These are phyloP conservation scores for Plenodomus biglobosus DNA, from an alignment of 2,329 filamentous ascomycete genomes.

Conservation along the genomic window DNA sequence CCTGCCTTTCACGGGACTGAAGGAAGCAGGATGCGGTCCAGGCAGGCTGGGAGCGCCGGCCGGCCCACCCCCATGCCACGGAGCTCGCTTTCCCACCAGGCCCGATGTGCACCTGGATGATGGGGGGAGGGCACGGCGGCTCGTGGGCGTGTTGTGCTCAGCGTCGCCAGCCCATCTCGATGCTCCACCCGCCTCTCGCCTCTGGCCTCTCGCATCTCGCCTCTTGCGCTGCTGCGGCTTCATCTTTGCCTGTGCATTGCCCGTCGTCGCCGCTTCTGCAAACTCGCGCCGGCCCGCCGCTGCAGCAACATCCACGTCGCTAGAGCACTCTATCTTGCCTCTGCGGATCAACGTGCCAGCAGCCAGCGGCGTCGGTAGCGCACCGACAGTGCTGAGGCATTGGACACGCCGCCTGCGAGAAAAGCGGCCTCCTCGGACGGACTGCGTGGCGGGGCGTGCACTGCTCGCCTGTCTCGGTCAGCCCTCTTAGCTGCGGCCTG, in stretches of 20 bases:
- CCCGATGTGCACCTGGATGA: slow-evolving; percentile 43
- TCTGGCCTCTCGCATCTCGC: no score
- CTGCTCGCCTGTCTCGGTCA: slow-evolving; percentile 43
- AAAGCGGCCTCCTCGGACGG: slow-evolving; percentile 28
- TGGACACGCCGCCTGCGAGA: slow-evolving; percentile 30
- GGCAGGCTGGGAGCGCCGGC: slow-evolving; percentile 31
- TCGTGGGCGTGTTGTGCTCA: slow-evolving; percentile 25
- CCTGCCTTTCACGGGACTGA: slow-evolving; percentile 21
- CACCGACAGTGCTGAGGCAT: slow-evolving; percentile 28
- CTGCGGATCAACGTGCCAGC: slow-evolving; percentile 23
- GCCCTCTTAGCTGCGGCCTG: slow-evolving; percentile 46
- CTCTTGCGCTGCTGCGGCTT: no score
- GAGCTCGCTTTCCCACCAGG: slow-evolving; percentile 33
- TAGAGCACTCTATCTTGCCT: slow-evolving; percentile 17
- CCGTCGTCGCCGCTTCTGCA: slow-evolving; percentile 27
- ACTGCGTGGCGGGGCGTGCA: slow-evolving; percentile 39
- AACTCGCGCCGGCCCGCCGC: slow-evolving; percentile 42
- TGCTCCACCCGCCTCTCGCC: not conserved
- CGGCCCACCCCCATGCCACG: slow-evolving; percentile 31
- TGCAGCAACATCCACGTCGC: no score
- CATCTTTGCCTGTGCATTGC: no score
- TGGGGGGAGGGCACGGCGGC: slow-evolving; percentile 34
- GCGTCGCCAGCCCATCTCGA: not conserved
- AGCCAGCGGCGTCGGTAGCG: slow-evolving; percentile 29
- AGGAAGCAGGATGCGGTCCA: slow-evolving; percentile 20